Conservation (phyloP, 2,329 filamentous ascomycete species). For the Balansia obtecta region DNA sequence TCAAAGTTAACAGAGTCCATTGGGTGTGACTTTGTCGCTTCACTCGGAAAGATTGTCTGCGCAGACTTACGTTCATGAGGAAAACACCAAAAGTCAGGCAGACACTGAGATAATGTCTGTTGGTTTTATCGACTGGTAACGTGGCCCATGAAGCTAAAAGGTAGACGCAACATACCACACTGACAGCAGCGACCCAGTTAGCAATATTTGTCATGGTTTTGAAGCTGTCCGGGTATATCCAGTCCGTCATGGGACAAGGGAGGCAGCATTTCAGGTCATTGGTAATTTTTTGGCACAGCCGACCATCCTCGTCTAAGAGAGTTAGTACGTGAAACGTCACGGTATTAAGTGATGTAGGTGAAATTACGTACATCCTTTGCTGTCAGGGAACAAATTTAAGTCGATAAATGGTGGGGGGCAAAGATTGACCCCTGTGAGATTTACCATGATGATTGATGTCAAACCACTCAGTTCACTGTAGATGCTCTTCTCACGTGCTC, state of each 20-base stretch:
- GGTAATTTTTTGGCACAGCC: constrained; percentile 36
- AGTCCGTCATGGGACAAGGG: constrained; percentile 79
- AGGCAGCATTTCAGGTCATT: constrained; percentile 60
- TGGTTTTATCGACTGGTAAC: constrained; percentile 77
- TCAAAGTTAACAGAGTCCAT: constrained; percentile 8
- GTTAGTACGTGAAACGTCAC: neutral
- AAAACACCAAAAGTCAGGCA: constrained; percentile 66
- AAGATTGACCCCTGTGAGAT: constrained; percentile 27
- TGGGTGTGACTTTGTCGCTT: too few species aligned
- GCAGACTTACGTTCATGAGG: constrained; percentile 59
- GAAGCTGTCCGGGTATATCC: constrained; percentile 53
- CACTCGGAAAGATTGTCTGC: neutral
- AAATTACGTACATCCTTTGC: constrained; percentile 48
- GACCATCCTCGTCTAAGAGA: constrained; percentile 41
- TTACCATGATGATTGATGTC: constrained; percentile 14
- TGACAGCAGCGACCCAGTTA: constrained; percentile 73
- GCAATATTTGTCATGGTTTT: constrained; percentile 47
- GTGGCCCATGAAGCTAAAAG: constrained; percentile 68
- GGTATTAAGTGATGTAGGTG: constrained; percentile 4
- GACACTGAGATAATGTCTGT: constrained; percentile 85
- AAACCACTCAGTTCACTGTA: neutral
- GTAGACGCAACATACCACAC: constrained; percentile 60
- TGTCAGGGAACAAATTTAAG: constrained; percentile 42
- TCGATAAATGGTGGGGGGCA: constrained; percentile 64
- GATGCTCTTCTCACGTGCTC: neutral